phyloP scores from a whole-genome alignment of 108 stramenopile species.

The Chaetoceros muelleri region DNA sequence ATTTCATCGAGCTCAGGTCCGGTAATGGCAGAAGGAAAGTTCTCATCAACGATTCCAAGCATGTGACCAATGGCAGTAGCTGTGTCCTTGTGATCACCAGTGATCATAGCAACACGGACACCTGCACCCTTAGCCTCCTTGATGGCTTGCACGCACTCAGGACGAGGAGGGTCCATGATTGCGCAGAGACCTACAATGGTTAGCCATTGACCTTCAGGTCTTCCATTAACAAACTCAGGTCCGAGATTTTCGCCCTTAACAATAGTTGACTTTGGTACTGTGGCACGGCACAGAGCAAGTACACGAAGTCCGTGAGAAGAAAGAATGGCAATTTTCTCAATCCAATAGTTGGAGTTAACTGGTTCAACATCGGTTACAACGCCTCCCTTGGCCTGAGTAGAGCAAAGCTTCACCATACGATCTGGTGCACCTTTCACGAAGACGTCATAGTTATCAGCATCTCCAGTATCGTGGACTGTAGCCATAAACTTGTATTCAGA shows the following conservation, averaged over 20 bases:
- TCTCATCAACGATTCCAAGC: slow-evolving; percentile 70
- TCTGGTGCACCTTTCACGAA: slow-evolving; percentile 96
- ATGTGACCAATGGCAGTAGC: slow-evolving; percentile 70
- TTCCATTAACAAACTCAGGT: slow-evolving; percentile 57
- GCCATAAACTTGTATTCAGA: slow-evolving; percentile 88
- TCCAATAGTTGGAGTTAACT: slow-evolving; percentile 59
- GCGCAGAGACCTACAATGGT: slow-evolving; percentile 86
- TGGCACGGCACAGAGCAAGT: slow-evolving; percentile 74
- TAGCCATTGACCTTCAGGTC: slow-evolving; percentile 38
- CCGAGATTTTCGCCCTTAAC: slow-evolving; percentile 50
- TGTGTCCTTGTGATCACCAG: slow-evolving; percentile 91
- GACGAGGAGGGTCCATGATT: slow-evolving; percentile 91
- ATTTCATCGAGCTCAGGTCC: slow-evolving; percentile 74
- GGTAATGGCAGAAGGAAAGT: slow-evolving; percentile 48
- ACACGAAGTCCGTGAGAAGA: slow-evolving; percentile 91
- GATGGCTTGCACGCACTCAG: slow-evolving; percentile 80
- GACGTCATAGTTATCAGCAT: slow-evolving; percentile 39
- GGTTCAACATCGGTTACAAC: slow-evolving; percentile 50
- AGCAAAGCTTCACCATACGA: slow-evolving; percentile 72
- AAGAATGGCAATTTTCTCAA: slow-evolving; percentile 66
- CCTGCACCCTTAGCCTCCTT: slow-evolving; percentile 76
- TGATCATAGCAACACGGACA: slow-evolving; percentile 94
- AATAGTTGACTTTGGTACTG: slow-evolving; percentile 42
- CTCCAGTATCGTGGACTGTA: slow-evolving; percentile 52
- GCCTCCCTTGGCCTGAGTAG: slow-evolving; percentile 44